Conservation (phyloP, 805 yeast species). For the Metschnikowia corniflorae region DNA sequence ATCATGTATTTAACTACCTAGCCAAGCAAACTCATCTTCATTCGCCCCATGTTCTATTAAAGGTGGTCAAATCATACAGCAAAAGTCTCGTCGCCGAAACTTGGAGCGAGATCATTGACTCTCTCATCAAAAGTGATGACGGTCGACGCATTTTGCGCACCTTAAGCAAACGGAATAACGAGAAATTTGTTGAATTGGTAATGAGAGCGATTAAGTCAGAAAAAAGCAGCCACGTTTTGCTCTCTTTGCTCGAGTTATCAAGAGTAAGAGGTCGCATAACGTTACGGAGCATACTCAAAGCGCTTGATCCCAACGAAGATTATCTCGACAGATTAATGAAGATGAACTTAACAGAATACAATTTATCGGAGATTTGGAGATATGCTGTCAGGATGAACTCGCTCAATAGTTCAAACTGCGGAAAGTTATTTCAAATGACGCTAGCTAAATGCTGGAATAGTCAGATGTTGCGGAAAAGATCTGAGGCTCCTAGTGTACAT, state of each 20-base stretch:
- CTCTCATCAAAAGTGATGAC: conserved; percentile 1
- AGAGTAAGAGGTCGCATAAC: conserved; percentile 3
- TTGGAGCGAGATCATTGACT: neutral
- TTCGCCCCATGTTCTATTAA: neutral
- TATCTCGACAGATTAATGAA: conserved; percentile 1
- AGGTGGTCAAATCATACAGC: conserved; percentile 1
- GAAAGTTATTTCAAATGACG: conserved; percentile 12
- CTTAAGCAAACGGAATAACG: conserved; percentile 2
- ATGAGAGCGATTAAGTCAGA: neutral
- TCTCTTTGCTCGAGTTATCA: conserved; percentile 7
- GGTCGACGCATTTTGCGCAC: conserved; percentile 7
- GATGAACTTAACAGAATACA: conserved; percentile 10
- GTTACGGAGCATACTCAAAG: conserved; percentile 1
- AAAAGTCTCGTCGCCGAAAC: conserved; percentile 1
- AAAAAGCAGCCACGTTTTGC: neutral
- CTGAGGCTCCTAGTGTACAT: too few relatives aligned
- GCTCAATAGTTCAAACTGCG: conserved; percentile 8
- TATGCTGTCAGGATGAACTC: conserved; percentile 13
- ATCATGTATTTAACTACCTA: conserved; percentile 5
- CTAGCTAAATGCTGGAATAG: conserved; percentile 14
- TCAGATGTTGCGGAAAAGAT: conserved; percentile 4
- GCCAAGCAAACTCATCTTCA: conserved; percentile 3
- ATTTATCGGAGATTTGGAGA: conserved; percentile 14
- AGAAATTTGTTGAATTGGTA: conserved; percentile 1
- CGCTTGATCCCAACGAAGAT: neutral